Base-by-base conservation (phyloP, 2,329 filamentous ascomycete species). In the Xylaria multiplex region DNA sequence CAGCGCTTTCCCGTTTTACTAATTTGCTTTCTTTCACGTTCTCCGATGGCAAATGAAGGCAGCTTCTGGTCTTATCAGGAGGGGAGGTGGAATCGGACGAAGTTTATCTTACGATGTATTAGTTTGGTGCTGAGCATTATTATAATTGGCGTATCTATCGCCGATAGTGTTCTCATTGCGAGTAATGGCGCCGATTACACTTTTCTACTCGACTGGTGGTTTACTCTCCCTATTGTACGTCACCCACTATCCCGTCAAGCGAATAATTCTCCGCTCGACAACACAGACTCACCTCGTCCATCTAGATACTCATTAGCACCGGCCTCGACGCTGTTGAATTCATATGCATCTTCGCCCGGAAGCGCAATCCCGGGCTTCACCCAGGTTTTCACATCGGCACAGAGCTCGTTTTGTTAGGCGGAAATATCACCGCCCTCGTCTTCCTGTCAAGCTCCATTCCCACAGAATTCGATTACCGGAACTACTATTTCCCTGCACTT, bases 341-440 rank as follows among this genome's bases (percentile, higher is more conserved):
- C 2, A 2, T 11, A 2, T 53, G 32, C 30, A 43, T 27, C 50
- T 8, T 56, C 24, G 27, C 66, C 19, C 22, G 62, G 50, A 62
- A 66, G 45, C 58, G 62, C 30, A 68, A 62, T 14, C 66, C 63
- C 5, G 66, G 62, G 1, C 27, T 68, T 9, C 66, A 53, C 19
- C 66, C 66, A 16, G 66, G 66, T 9, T 68, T 59, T 50, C 62
- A 65, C 22, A 60, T 68, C 45, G 66, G 62, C 24, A 3, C 46
- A 16, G 66, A 68, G 45, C 54, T 68, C 16, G 55, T 24, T 42
- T 19, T 68, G 3, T 42, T 65, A 1, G 63, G 66, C 13, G 66
- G 62, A 14, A 65, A 59, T 48, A n/a, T 65, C n/a, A 54, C 55
- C n/a, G 53, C 62, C 27, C 48, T 67, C 48, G 3, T 62, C 42